Base-by-base conservation (phyloP, 257 asterid species). In the Solanum tarijense region DNA sequence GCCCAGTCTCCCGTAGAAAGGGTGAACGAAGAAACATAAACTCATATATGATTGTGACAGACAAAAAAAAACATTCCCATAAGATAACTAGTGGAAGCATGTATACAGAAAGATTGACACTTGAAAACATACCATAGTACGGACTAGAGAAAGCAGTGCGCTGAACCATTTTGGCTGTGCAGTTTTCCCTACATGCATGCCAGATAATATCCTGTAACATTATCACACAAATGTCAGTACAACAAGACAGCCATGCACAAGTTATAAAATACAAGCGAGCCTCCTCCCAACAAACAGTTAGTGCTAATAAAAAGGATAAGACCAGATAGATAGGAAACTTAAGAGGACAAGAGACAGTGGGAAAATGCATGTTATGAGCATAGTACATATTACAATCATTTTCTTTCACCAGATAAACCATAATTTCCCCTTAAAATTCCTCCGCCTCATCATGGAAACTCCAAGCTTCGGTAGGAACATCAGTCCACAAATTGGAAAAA, bases 121-220 rank as follows among this genome's bases (percentile, higher is more conserved):
- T 81, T 25, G 39, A 48, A 48, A 18, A 76, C 91, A 83, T 95
- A 96, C 99, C 99, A 46, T 92, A 88, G 92, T 90, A 86, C 4
- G 95, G 96, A 89, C 91, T 89, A 88, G 97, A 95, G 74, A 86
- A 89, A 41, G 95, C 93, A 87, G 94, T 94, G 34, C 85, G 94
- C 84, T 91, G 98, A 88, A 95, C 88, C 92, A 94, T 87, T 84
- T 89, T 91, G 29, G 96, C 96, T n/a, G 96, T 89, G 88, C 98
- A 94, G 18, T 52, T 68, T 87, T 92, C 96, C 32, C 84, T 36
- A 71, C 96, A 93, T 41, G 94, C 96, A 88, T 88, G 89, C 94
- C 94, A 94, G 79, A 96, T 85, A 79, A 96, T 94, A 92, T 96
- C 98, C 99, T 96, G 93, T 89, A 88, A 43, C 16, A 84, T 88